phyloP scores from a whole-genome alignment of 768 basidiomycete species.

The Russula sp. region DNA sequence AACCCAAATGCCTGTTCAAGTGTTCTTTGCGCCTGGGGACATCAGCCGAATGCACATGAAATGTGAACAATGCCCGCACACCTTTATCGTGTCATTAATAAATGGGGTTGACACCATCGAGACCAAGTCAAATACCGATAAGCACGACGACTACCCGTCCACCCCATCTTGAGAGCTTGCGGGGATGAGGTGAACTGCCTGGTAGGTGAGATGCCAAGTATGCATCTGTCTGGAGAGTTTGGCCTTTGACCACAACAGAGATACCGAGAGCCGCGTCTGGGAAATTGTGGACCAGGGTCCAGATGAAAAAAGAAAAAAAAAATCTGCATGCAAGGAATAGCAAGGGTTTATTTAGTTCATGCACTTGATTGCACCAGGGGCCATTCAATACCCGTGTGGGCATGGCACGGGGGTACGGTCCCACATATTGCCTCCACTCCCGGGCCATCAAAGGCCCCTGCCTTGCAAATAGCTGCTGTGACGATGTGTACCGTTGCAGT shows the following conservation, averaged over 20 bases:
- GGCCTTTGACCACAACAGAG: slow-evolving; percentile 74
- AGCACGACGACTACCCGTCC: slow-evolving; percentile 79
- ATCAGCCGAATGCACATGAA: slow-evolving; percentile 1
- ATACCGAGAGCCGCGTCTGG: slow-evolving; percentile 79
- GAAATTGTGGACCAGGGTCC: slow-evolving; percentile 71
- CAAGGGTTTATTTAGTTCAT: slow-evolving; percentile 1
- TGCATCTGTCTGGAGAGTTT: slow-evolving; percentile 81
- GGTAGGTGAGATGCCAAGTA: slow-evolving; percentile 58
- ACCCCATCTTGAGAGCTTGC: slow-evolving; percentile 52
- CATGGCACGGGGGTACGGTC: too few relatives aligned
- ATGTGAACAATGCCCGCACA: slow-evolving; percentile 27
- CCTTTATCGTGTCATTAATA: slow-evolving; percentile 84
- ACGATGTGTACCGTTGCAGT: too few relatives aligned
- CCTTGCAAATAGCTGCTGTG: too few relatives aligned
- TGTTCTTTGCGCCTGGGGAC: slow-evolving; percentile 41
- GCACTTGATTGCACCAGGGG: slow-evolving; percentile 82
- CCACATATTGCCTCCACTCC: too few relatives aligned
- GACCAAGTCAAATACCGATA: slow-evolving; percentile 78
- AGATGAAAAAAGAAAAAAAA: slow-evolving; percentile 28
- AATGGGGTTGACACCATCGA: slow-evolving; percentile 92
- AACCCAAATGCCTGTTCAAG: too few relatives aligned
- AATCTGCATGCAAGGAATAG: background rate
- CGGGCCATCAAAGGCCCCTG: too few relatives aligned
- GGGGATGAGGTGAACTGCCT: slow-evolving; percentile 27
- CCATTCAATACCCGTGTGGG: too few relatives aligned